Conservation (phyloP, 2,329 filamentous ascomycete species). For the Hymenoscyphus repandus region DNA sequence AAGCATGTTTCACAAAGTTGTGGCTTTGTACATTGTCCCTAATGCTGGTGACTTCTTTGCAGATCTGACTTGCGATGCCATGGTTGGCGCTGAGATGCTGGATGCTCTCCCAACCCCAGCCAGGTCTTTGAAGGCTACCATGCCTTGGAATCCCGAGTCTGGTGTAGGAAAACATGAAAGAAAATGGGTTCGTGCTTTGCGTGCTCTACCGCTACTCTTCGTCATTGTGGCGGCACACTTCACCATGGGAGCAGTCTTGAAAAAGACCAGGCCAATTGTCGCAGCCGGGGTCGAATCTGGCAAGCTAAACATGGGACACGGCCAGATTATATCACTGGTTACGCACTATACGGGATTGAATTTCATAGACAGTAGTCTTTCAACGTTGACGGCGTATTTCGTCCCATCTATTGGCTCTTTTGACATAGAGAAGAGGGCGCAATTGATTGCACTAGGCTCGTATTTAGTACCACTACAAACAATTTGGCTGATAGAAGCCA, state of each 20-base stretch:
- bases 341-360: not conserved
- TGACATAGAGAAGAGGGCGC: not conserved
- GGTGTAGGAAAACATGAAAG: constrained; percentile 13
- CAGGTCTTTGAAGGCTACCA: constrained; percentile 19
- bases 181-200: not conserved
- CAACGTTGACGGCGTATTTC: not conserved
- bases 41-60: constrained; percentile 17
- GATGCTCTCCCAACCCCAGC: constrained; percentile 29
- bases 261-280: not conserved
- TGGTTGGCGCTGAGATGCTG: constrained; percentile 24
- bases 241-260: not conserved
- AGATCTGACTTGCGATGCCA: constrained; percentile 17
- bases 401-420: not conserved
- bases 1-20: constrained; percentile 12
- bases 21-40: constrained; percentile 19
- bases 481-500: not conserved
- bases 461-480: not conserved
- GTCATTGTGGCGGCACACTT: not conserved
- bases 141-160: constrained; percentile 29
- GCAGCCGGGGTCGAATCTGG: not conserved
- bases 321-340: not conserved
- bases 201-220: not conserved
- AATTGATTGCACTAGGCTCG: not conserved
- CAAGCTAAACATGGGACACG: not conserved
- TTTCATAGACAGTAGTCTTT: not conserved